These are phyloP conservation scores for Saccharomycopsis microspora DNA, from an alignment of 805 yeast species.

Conservation along the genomic window DNA sequence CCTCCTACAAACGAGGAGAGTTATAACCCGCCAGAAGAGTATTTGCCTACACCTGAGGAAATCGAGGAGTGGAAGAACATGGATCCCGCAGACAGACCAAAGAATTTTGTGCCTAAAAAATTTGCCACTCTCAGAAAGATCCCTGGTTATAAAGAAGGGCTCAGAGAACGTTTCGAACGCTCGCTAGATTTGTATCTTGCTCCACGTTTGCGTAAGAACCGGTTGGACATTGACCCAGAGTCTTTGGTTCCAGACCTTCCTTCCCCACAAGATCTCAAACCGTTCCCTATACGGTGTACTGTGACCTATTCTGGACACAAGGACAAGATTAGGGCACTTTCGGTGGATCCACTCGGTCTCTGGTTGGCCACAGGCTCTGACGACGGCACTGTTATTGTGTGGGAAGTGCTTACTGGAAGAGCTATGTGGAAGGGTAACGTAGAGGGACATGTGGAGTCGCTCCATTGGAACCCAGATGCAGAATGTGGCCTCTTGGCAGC, in stretches of 20 bases:
- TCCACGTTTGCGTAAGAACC: slow-evolving; percentile 87
- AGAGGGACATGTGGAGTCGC: slow-evolving; percentile 69
- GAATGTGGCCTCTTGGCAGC: slow-evolving; percentile 72
- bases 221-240: slow-evolving; percentile 90
- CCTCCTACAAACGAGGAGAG: slow-evolving; percentile 97
- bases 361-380: slow-evolving; percentile 98
- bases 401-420: slow-evolving; percentile 95
- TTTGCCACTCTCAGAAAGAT: slow-evolving; percentile 76
- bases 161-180: slow-evolving; percentile 89
- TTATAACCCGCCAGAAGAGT: slow-evolving; percentile 96
- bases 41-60: slow-evolving; percentile 72
- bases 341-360: slow-evolving; percentile 80
- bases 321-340: slow-evolving; percentile 70
- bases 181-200: slow-evolving; percentile 90
- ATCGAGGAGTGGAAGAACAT: slow-evolving; percentile 52
- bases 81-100: slow-evolving; percentile 70
- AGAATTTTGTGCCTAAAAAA: slow-evolving; percentile 73
- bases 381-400: slow-evolving; percentile 89
- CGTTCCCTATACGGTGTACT: slow-evolving; percentile 89
- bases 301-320: slow-evolving; percentile 76
- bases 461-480: slow-evolving; percentile 85
- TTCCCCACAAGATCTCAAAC: slow-evolving; percentile 90
- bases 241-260: slow-evolving; percentile 93
- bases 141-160: slow-evolving; percentile 79
- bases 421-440: slow-evolving; percentile 59